Evolutionary conservation across 352 stramenopile species (phyloP).

Genomic region (Globisporangium acanthophoron): DNA sequence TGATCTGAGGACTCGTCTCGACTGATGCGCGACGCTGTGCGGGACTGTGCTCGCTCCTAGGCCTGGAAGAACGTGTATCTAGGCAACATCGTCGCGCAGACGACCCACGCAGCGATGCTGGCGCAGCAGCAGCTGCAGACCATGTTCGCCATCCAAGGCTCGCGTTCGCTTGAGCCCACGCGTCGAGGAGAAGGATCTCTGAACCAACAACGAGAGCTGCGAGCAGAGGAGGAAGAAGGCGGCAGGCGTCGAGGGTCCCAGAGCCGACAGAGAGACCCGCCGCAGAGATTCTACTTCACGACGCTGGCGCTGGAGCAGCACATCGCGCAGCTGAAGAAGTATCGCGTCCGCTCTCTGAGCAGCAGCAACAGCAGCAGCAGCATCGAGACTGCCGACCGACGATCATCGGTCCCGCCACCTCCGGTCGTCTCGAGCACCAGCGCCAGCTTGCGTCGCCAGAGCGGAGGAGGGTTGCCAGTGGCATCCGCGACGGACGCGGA

Average conservation of each 20-base stretch:
- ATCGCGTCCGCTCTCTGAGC: neutral
- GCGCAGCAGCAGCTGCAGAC: conserved; percentile 16
- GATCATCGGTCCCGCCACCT: neutral
- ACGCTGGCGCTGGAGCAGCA: conserved; percentile 8
- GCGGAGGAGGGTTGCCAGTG: neutral
- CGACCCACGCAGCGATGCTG: conserved; percentile 63
- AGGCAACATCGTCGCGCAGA: conserved; percentile 38
- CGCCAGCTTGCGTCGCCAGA: neutral
- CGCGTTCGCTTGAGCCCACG: neutral
- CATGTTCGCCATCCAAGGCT: neutral
- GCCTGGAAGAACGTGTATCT: conserved; percentile 54
- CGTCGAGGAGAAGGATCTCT: neutral
- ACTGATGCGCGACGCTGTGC: no score
- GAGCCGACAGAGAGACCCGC: neutral
- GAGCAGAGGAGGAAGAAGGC: neutral
- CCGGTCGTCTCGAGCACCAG: neutral
- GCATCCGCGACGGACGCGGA: conserved; percentile 8
- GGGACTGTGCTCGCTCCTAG: conserved; percentile 7
- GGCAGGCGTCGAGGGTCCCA: neutral
- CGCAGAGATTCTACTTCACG: conserved; percentile 9
- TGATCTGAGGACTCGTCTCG: neutral
- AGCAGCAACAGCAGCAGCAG: neutral
- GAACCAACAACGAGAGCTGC: neutral
- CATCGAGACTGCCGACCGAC: neutral
- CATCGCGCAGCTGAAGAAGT: conserved; percentile 1